A percentile compares a stretch with the other conserved stretches of the same genome.
phyloP scores from a whole-genome alignment of 768 basidiomycete genomes.

The Russula dissimulans region DNA sequence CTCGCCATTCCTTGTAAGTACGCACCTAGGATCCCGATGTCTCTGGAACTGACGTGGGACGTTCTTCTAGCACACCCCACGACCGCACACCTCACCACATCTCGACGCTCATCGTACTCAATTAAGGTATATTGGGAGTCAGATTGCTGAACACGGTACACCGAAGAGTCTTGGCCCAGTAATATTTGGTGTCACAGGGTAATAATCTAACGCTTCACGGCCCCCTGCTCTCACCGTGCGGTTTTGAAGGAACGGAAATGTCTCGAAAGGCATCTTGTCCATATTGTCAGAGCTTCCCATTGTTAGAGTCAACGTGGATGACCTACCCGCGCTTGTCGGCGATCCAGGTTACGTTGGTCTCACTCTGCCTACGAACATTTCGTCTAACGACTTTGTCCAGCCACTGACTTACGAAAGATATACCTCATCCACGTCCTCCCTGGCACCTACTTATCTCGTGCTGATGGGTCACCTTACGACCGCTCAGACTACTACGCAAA shows the following conservation, averaged over 20 bases:
- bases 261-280: slow-evolving; percentile 66
- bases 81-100: slow-evolving; percentile 65
- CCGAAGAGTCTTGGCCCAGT: slow-evolving; percentile 64
- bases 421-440: slow-evolving; percentile 70
- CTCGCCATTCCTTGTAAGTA: slow-evolving; percentile 70
- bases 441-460: slow-evolving; percentile 56
- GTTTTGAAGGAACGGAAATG: slow-evolving; percentile 60
- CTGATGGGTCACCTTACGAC: slow-evolving; percentile 47
- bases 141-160: slow-evolving; percentile 48
- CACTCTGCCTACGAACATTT: neutral
- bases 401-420: slow-evolving; percentile 52
- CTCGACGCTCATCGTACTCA: slow-evolving; percentile 44
- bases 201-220: slow-evolving; percentile 15
- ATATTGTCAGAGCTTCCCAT: slow-evolving; percentile 67
- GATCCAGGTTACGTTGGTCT: slow-evolving; percentile 36
- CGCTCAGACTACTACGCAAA: slow-evolving; percentile 65
- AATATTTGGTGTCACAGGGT: slow-evolving; percentile 80
- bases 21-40: neutral
- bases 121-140: slow-evolving; percentile 47
- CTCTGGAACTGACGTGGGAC: neutral
- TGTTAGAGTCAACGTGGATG: slow-evolving; percentile 42
- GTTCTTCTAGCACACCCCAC: slow-evolving; percentile 54
- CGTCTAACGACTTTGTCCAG: slow-evolving; percentile 26
- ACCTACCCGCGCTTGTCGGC: slow-evolving; percentile 48
- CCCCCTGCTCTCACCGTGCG: slow-evolving; percentile 1